Percentiles rank a stretch among this genome's conserved stretches.
Evolutionary conservation across 2,329 filamentous ascomycete species (phyloP).

Genomic region (Orbilia oligospora): DNA sequence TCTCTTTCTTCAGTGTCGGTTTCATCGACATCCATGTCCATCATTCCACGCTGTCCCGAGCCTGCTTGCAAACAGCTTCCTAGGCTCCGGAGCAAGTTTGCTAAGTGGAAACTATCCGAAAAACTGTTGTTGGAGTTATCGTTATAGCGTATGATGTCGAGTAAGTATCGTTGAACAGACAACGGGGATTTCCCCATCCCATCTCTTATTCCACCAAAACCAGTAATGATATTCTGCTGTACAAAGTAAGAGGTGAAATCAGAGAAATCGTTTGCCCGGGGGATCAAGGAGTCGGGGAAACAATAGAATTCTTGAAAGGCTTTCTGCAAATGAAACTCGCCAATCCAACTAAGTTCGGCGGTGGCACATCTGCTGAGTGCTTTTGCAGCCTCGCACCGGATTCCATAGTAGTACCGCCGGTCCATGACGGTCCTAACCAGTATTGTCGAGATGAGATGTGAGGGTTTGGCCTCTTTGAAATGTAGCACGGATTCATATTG

Average conservation of each 20-base stretch:
- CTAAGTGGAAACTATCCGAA: constrained; percentile 91
- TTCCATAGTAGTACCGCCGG: constrained; percentile 90
- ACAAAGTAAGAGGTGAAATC: constrained; percentile 88
- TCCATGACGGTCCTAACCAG: constrained; percentile 92
- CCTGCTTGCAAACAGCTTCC: constrained; percentile 69
- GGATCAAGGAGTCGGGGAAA: constrained; percentile 81
- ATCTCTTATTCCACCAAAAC: constrained; percentile 84
- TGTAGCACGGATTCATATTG: constrained; percentile 80
- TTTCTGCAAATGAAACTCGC: constrained; percentile 85
- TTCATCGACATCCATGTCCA: constrained; percentile 67
- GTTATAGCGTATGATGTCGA: constrained; percentile 92
- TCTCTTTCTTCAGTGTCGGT: constrained; percentile 68
- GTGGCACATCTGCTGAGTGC: constrained; percentile 82
- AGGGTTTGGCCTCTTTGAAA: constrained; percentile 75
- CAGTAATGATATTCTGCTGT: constrained; percentile 84
- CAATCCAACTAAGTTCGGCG: constrained; percentile 80
- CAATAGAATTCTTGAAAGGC: constrained; percentile 92
- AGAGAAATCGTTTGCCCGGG: constrained; percentile 89
- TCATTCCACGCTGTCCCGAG: constrained; percentile 70
- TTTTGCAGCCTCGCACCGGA: constrained; percentile 86
- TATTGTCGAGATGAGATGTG: constrained; percentile 86
- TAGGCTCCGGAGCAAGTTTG: constrained; percentile 79
- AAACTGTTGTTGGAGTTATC: constrained; percentile 91
- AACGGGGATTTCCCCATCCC: constrained; percentile 81
- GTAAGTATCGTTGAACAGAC: constrained; percentile 83